Conservation (phyloP, 805 yeast genomes). For the Myxozyma kluyveri region DNA sequence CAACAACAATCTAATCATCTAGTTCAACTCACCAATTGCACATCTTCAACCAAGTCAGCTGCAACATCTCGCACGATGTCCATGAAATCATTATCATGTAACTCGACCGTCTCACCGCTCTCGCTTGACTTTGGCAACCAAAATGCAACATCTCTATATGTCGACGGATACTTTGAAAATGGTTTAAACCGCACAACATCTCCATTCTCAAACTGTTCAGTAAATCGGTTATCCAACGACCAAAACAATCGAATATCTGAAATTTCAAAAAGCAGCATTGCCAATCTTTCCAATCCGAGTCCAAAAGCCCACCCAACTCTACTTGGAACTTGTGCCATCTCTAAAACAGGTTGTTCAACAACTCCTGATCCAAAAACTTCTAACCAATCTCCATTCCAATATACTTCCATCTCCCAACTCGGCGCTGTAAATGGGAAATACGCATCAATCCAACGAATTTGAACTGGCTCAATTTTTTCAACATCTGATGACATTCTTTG, state of each 20-base stretch:
- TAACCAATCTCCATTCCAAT: conserved; percentile 98
- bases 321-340: conserved; percentile 59
- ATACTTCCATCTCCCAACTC: conserved; percentile 96
- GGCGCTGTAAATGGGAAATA: conserved; percentile 99
- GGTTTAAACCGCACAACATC: conserved; percentile 73
- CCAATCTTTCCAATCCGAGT: conserved; percentile 88
- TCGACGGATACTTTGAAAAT: conserved; percentile 87
- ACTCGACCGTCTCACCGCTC: conserved; percentile 28
- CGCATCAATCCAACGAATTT: conserved; percentile 91
- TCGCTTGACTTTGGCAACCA: conserved; percentile 63
- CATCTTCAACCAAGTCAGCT: conserved; percentile 87
- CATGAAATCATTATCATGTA: conserved; percentile 91
- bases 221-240: conserved; percentile 78
- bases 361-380: conserved; percentile 97
- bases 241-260: conserved; percentile 95
- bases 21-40: conserved; percentile 44
- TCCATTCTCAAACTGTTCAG: conserved; percentile 64
- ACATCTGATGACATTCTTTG: conserved; percentile 59
- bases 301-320: conserved; percentile 97
- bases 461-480: conserved; percentile 54
- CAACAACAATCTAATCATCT: not conserved
- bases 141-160: conserved; percentile 83
- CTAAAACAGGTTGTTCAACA: conserved; percentile 72
- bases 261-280: conserved; percentile 91
- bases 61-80: conserved; percentile 80